Base-by-base conservation (phyloP, 257 asterid species). In the Solanum lycopersicoides region DNA sequence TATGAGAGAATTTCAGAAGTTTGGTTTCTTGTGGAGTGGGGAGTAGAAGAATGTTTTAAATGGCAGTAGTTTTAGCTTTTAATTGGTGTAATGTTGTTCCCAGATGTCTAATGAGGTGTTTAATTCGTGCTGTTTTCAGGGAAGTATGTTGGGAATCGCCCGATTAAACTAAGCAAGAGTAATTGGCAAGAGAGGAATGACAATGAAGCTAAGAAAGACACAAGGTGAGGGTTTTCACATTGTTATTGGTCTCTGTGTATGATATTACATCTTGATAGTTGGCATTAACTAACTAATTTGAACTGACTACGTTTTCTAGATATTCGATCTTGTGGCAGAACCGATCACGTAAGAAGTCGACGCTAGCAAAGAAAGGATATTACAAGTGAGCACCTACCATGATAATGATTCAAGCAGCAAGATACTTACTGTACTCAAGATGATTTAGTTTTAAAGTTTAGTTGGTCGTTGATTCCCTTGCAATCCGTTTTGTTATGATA, bases 151-250 rank as follows among this genome's bases (percentile, higher is more conserved):
- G 98, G 98, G 34, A 95, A 97, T 86, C 95, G 99, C 34, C 99
- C 98, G 3, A 94, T 97, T 85, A 95, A 97, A 92, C 99, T 97
- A 79, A 94, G 97, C 45, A 97, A 97, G 94, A 95, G 99, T 93
- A 95, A 95, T 69, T 97, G 98, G 99, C 94, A 89, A 41, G 98
- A 95, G 86, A 94, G 98, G 89, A 95, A 93, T 28, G 98, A 97
- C 88, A 28, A 21, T 20, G 95, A 92, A 12, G 98, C 98, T 79
- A 47, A 79, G 94, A 84, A 82, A 93, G 95, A 88, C 97, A 94
- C 25, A 97, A 97, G 98, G 99, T 94, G 85, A 86, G 82, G 63
- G 14, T 14, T 75, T 23, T 30, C 69, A 12, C 3, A 0, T 77
- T 65, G 65, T 4, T 65, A 77, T 77, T 44, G 84, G 20, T 41